Evolutionary conservation across 306 rosid species (phyloP).

Genomic region (Quercus cerris): DNA sequence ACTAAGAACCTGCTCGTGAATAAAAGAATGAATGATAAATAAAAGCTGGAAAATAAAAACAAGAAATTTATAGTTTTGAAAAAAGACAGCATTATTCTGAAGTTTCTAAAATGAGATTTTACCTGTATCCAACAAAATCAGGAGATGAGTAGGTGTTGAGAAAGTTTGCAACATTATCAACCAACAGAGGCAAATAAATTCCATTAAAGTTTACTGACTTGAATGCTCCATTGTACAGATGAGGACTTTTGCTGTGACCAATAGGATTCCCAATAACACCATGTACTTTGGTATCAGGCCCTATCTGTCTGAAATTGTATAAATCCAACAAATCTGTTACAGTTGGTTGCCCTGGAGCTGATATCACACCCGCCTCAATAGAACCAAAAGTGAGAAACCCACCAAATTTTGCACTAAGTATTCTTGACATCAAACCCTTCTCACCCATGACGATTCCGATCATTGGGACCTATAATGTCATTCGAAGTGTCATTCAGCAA

Average conservation of each 20-base stretch:
- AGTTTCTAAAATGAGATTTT: constrained; percentile 13
- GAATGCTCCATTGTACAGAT: constrained; percentile 63
- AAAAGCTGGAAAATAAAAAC: background rate
- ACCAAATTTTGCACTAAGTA: constrained; percentile 64
- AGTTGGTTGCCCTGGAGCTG: constrained; percentile 68
- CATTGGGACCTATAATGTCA: constrained; percentile 49
- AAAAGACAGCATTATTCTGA: background rate
- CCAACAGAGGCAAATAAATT: constrained; percentile 61
- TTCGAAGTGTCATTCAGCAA: constrained; percentile 1
- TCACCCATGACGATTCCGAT: constrained; percentile 73
- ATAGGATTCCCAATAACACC: constrained; percentile 75
- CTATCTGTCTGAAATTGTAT: constrained; percentile 63
- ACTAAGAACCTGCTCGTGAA: background rate
- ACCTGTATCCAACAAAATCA: constrained; percentile 74
- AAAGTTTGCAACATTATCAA: constrained; percentile 49
- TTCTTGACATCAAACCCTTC: constrained; percentile 56
- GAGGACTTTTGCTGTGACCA: constrained; percentile 61
- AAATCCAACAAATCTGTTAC: constrained; percentile 52
- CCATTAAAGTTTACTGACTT: constrained; percentile 55
- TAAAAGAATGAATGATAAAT: background rate
- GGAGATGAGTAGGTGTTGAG: constrained; percentile 52
- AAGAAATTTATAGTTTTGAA: background rate
- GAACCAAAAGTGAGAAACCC: constrained; percentile 65
- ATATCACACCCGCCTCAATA: constrained; percentile 38
- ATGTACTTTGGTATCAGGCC: constrained; percentile 56